A percentile compares a stretch with the other conserved stretches of the same genome.
phyloP scores from a whole-genome alignment of 805 yeast species.

The Saccharomycopsis sp. region DNA sequence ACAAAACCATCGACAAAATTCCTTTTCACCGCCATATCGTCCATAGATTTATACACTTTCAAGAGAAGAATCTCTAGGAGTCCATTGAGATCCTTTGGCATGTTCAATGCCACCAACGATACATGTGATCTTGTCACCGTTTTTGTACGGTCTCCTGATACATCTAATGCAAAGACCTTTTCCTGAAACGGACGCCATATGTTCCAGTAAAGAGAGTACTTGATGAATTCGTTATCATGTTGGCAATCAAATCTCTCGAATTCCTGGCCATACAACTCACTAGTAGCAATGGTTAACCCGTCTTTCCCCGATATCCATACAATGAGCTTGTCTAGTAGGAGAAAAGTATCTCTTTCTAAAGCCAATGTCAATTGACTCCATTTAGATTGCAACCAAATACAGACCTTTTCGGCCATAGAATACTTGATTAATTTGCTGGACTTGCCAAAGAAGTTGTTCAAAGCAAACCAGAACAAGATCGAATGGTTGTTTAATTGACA shows the following conservation, averaged over 20 bases:
- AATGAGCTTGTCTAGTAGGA: slow-evolving; percentile 2
- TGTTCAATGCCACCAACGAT: not conserved
- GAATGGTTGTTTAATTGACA: slow-evolving; percentile 38
- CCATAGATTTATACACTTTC: not conserved
- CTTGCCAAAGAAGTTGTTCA: slow-evolving; percentile 32
- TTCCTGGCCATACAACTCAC: slow-evolving; percentile 7
- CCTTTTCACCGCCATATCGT: not conserved
- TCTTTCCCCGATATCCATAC: slow-evolving; percentile 8
- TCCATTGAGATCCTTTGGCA: not conserved
- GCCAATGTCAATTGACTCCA: slow-evolving; percentile 32
- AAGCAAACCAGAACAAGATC: slow-evolving; percentile 46
- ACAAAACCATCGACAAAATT: not conserved
- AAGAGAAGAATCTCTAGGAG: not conserved
- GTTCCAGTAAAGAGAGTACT: not conserved
- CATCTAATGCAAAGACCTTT: not conserved
- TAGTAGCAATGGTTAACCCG: not conserved
- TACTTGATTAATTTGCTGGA: slow-evolving; percentile 28
- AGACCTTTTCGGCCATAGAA: slow-evolving; percentile 30
- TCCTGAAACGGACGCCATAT: not conserved
- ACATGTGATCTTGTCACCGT: not conserved
- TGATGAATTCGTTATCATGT: not conserved
- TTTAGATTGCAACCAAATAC: slow-evolving; percentile 46
- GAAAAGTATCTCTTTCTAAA: slow-evolving; percentile 6
- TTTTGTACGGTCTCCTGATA: not conserved
- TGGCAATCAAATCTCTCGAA: not conserved